A percentile compares a stretch with the other conserved stretches of the same genome.
These are phyloP conservation scores for Aureobasidium zeae DNA, from an alignment of 2,329 filamentous ascomycete genomes.

Conservation along the genomic window DNA sequence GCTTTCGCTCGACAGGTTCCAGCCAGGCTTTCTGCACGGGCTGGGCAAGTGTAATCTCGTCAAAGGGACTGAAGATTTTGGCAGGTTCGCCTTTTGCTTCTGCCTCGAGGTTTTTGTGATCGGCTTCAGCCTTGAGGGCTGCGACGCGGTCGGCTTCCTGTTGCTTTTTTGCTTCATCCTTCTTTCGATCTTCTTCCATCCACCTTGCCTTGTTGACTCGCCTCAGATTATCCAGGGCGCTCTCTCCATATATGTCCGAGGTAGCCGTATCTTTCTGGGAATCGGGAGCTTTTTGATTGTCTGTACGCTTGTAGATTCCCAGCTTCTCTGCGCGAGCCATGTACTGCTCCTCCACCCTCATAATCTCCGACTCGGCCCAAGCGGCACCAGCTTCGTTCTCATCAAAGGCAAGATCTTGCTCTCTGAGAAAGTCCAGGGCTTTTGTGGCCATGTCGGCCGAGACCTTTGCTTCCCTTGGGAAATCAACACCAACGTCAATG, in stretches of 20 bases:
- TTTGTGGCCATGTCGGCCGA: slow-evolving; percentile 23
- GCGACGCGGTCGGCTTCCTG: slow-evolving; percentile 17
- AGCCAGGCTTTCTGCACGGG: slow-evolving; percentile 22
- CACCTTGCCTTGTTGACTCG: slow-evolving; percentile 24
- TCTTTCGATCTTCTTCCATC: slow-evolving; percentile 20
- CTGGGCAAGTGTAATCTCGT: slow-evolving; percentile 9
- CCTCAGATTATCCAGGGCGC: slow-evolving; percentile 23
- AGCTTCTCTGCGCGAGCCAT: slow-evolving; percentile 26
- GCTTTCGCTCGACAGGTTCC: slow-evolving; percentile 24
- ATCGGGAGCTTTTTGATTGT: slow-evolving; percentile 19
- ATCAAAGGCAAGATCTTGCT: slow-evolving; percentile 26
- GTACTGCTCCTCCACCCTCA: slow-evolving; percentile 24
- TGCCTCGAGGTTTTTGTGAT: background rate
- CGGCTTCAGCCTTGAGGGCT: background rate
- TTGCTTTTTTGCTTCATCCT: slow-evolving; percentile 21
- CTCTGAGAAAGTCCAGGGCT: slow-evolving; percentile 28
- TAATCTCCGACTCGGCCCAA: slow-evolving; percentile 29
- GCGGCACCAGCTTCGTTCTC: slow-evolving; percentile 26
- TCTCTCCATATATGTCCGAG: slow-evolving; percentile 23
- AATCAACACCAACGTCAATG: slow-evolving; percentile 28
- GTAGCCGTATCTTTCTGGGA: slow-evolving; percentile 23
- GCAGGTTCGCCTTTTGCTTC: background rate
- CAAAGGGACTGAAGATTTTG: slow-evolving; percentile 13
- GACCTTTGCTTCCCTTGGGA: slow-evolving; percentile 23
- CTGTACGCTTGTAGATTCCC: slow-evolving; percentile 27